Base-by-base conservation (phyloP, 2,329 filamentous ascomycete species). In the Fusarium pseudograminearum region DNA sequence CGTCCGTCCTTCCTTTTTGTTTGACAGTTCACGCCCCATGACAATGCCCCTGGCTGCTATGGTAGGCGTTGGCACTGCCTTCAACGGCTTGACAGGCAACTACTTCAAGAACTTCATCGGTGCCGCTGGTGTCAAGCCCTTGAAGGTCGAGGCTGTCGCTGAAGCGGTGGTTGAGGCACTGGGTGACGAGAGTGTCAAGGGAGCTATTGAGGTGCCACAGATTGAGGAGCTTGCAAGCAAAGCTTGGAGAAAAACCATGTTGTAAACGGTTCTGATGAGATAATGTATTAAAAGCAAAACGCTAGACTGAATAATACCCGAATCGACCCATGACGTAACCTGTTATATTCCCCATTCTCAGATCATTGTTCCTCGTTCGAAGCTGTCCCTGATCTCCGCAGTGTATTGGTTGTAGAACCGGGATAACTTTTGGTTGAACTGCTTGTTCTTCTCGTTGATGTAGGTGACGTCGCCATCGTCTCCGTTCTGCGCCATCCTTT, bases 401-500 rank as follows among this genome's bases (percentile, higher is more conserved):
- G 96, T 99, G 81, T 99, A 99, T 85, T 97, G 97, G 83, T 99
- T 96, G 82, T 99, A 99, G 83, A 98, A 99, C 72, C 96, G 87
- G 56, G 91, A 86, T 80, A 99, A 84, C 84, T 99, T 98, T 84
- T 97, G 90, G 89, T 99, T 99, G 85, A 99, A 99, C 86, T 98
- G 94, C 86, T 98, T 98, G 86, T 99, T 99, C 91, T 99, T 98
- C 83, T 98, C 94, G 83, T 99, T 99, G 87, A 99, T 99, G 82
- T 97, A 98, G 10, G 95, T 98, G 74, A 98, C 92, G 80, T 99
- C 96, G 30, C 89, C 91, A 48, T 94, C 92, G 69, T 97, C 94
- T 61, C 94, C 93, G 67, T 90, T 91, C 78, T 90, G 88, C 15
- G 89, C 88, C 78, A 92, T 89, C 55, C 94, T 87, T 71, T 97